A percentile compares a stretch with the other conserved stretches of the same genome.
Evolutionary conservation across 78 protist species (phyloP).

Genomic region (Dictyostelium capitatum): DNA sequence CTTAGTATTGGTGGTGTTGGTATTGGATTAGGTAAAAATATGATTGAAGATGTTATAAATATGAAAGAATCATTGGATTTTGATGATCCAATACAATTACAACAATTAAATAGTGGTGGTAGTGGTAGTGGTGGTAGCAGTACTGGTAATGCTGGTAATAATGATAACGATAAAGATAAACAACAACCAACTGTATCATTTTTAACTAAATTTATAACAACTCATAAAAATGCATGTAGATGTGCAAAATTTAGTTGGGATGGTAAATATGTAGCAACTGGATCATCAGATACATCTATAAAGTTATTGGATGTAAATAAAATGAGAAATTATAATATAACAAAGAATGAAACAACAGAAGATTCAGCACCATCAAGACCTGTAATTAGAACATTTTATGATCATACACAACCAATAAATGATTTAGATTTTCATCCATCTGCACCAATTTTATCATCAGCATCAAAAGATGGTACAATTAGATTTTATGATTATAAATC

Average conservation of each 20-base stretch:
- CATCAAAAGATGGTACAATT: constrained; percentile 80
- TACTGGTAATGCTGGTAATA: not conserved
- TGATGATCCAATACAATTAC: not conserved
- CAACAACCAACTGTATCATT: constrained; percentile 36
- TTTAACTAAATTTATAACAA: constrained; percentile 84
- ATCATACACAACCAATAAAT: constrained; percentile 85
- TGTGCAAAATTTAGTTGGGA: constrained; percentile 84
- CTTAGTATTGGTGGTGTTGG: not conserved
- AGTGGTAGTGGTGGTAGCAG: not conserved
- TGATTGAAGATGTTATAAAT: constrained; percentile 23
- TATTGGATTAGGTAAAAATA: constrained; percentile 8
- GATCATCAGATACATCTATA: constrained; percentile 86
- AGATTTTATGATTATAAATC: constrained; percentile 81
- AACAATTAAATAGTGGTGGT: not conserved
- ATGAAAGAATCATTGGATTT: not conserved
- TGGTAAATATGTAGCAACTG: constrained; percentile 88
- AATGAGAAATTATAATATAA: constrained; percentile 80
- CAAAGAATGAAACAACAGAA: constrained; percentile 72
- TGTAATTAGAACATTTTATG: constrained; percentile 85
- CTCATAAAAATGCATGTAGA: constrained; percentile 89
- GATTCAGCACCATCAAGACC: constrained; percentile 83
- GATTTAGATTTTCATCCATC: constrained; percentile 87
- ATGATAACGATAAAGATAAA: not conserved
- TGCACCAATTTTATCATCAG: constrained; percentile 64
- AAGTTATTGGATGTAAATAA: constrained; percentile 80